A percentile compares a stretch with the other conserved stretches of the same genome.
Conservation (phyloP, 23 red algal genomes). For the Porphyridium purpureum region DNA sequence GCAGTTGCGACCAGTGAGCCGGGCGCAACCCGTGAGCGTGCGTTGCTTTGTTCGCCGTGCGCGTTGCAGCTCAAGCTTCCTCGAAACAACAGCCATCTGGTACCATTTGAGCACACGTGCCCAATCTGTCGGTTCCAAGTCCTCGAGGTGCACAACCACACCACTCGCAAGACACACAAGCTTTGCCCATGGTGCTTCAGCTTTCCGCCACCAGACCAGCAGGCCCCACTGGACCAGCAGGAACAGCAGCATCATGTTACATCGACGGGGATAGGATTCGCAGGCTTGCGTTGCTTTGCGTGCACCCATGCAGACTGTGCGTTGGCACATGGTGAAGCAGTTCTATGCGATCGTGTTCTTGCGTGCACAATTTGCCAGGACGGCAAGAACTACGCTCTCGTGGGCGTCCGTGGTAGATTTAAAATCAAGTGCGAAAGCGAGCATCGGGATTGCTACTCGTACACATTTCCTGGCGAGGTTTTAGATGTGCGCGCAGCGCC, state of each 20-base stretch:
- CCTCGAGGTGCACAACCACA: constrained; percentile 15
- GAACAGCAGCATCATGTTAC: too few species aligned
- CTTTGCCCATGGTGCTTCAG: background rate
- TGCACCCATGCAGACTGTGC: constrained; percentile 20
- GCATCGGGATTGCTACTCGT: too few species aligned
- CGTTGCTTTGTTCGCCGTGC: constrained; percentile 10
- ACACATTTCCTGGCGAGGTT: too few species aligned
- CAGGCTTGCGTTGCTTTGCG: constrained; percentile 34
- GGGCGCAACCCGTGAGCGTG: constrained; percentile 12
- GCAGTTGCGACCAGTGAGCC: constrained; percentile 5
- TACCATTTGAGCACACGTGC: constrained; percentile 10
- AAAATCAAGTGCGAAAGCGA: too few species aligned
- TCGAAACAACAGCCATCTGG: constrained; percentile 21
- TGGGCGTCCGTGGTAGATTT: too few species aligned
- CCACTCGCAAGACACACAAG: constrained; percentile 11
- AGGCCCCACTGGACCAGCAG: background rate
- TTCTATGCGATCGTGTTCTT: too few species aligned
- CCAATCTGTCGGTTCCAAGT: constrained; percentile 43
- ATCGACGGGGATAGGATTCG: too few species aligned
- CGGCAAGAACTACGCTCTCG: too few species aligned
- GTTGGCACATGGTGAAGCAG: too few species aligned
- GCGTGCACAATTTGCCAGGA: too few species aligned
- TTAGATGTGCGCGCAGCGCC: too few species aligned
- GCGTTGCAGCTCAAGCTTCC: constrained; percentile 16
- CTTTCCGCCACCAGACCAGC: background rate